A percentile compares a stretch with the other conserved stretches of the same genome.
phyloP scores from a whole-genome alignment of 345 rosid genomes.

The Adansonia digitata region DNA sequence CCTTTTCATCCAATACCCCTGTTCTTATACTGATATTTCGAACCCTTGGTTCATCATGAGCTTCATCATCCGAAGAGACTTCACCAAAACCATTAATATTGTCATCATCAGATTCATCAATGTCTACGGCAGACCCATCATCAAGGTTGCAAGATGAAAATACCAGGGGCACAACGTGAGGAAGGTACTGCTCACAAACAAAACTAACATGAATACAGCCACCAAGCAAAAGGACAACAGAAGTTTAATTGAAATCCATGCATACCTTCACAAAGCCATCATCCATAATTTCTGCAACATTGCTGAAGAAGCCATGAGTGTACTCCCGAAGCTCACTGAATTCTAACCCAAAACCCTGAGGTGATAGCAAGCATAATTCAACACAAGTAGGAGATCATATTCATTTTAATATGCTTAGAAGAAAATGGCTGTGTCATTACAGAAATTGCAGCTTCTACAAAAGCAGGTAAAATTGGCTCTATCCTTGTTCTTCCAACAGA shows the following conservation, averaged over 20 bases:
- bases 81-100: conserved; percentile 79
- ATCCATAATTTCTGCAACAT: conserved; percentile 89
- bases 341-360: conserved; percentile 86
- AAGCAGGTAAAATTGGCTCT: conserved; percentile 81
- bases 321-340: conserved; percentile 98
- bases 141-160: conserved; percentile 95
- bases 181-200: conserved; percentile 67
- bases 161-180: conserved; percentile 83
- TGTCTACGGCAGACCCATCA: conserved; percentile 94
- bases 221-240: conserved; percentile 2
- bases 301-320: conserved; percentile 98
- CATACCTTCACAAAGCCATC: conserved; percentile 77
- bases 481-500: conserved; percentile 79
- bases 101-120: conserved; percentile 93
- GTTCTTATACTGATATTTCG: conserved; percentile 95
- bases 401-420: neutral
- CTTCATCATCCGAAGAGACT: conserved; percentile 98
- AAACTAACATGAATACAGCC: conserved; percentile 10
- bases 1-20: conserved; percentile 98
- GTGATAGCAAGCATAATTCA: conserved; percentile 17
- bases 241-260: conserved; percentile 18
- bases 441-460: conserved; percentile 90
- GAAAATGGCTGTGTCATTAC: conserved; percentile 41
- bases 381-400: neutral
- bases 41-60: conserved; percentile 90